Conservation (phyloP, 352 stramenopile genomes). For the Phytophthora sp. region DNA sequence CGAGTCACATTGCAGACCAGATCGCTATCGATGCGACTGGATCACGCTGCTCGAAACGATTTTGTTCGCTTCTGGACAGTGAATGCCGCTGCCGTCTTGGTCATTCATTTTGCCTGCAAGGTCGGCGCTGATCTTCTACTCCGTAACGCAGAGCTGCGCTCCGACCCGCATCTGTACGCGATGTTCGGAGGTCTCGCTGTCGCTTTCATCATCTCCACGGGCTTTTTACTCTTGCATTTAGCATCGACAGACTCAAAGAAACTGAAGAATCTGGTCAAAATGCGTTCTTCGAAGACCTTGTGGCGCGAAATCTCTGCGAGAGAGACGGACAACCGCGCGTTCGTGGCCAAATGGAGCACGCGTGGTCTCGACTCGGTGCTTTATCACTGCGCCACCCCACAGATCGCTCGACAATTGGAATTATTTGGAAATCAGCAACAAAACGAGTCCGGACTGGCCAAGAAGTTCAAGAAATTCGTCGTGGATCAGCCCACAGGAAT, state of each 20-base stretch:
- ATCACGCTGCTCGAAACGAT: conserved; percentile 26
- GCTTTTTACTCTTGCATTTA: conserved; percentile 36
- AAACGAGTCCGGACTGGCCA: background rate
- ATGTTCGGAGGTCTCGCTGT: conserved; percentile 41
- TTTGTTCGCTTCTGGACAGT: conserved; percentile 37
- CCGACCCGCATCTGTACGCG: conserved; percentile 48
- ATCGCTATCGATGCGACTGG: conserved; percentile 32
- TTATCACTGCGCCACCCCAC: conserved; percentile 37
- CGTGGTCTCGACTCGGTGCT: conserved; percentile 28
- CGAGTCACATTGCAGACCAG: conserved; percentile 44
- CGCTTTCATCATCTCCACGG: conserved; percentile 32
- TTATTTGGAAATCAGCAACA: conserved; percentile 16
- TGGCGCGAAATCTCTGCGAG: conserved; percentile 14
- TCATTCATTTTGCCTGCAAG: conserved; percentile 44
- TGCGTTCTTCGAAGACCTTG: background rate
- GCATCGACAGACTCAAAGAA: conserved; percentile 17
- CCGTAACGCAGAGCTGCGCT: conserved; percentile 39
- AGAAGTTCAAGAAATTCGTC: conserved; percentile 25
- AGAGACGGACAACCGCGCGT: conserved; percentile 24
- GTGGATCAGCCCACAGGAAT: conserved; percentile 14
- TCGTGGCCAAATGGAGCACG: conserved; percentile 37
- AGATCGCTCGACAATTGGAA: conserved; percentile 38
- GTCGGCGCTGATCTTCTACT: conserved; percentile 27
- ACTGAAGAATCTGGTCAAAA: background rate
- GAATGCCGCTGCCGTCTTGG: conserved; percentile 21